Conservation (phyloP, 768 basidiomycete species). For the Tricholomella constricta region DNA sequence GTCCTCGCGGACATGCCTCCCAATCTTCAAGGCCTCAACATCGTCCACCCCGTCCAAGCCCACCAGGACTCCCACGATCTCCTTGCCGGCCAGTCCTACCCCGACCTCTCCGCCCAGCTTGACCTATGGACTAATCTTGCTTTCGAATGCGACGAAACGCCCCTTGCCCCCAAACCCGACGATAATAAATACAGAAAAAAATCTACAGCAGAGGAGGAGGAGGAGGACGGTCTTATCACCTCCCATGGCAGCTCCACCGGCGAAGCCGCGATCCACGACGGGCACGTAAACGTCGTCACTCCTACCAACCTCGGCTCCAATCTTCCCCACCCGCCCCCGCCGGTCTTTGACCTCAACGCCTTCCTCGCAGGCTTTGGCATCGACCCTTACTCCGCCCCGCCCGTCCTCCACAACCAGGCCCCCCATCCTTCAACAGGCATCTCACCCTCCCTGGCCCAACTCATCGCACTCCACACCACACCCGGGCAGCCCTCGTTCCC, state of each 20-base stretch:
- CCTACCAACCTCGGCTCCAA: constrained; percentile 43
- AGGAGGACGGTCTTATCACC: constrained; percentile 33
- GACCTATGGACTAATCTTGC: constrained; percentile 83
- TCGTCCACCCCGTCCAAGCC: constrained; percentile 59
- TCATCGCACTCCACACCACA: constrained; percentile 60
- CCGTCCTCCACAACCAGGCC: constrained; percentile 28
- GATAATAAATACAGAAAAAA: constrained; percentile 38
- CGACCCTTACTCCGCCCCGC: constrained; percentile 45
- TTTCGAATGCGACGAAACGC: constrained; percentile 75
- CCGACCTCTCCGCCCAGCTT: constrained; percentile 76
- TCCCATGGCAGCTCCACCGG: constrained; percentile 31
- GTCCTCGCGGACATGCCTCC: constrained; percentile 49
- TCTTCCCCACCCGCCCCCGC: constrained; percentile 35
- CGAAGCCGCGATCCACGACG: constrained; percentile 50
- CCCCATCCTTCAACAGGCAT: constrained; percentile 19
- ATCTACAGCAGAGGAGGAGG: constrained; percentile 48
- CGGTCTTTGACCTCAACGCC: constrained; percentile 41
- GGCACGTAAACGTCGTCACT: constrained; percentile 61
- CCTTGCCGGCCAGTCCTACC: constrained; percentile 62
- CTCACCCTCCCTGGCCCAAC: constrained; percentile 67
- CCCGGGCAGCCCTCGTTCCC: constrained; percentile 12
- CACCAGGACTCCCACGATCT: constrained; percentile 55
- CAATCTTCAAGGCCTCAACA: constrained; percentile 77
- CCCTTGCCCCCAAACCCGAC: constrained; percentile 37
- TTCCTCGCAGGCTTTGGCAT: constrained; percentile 40